phyloP scores from a whole-genome alignment of 2,329 filamentous ascomycete species.

The Scedosporium boydii region DNA sequence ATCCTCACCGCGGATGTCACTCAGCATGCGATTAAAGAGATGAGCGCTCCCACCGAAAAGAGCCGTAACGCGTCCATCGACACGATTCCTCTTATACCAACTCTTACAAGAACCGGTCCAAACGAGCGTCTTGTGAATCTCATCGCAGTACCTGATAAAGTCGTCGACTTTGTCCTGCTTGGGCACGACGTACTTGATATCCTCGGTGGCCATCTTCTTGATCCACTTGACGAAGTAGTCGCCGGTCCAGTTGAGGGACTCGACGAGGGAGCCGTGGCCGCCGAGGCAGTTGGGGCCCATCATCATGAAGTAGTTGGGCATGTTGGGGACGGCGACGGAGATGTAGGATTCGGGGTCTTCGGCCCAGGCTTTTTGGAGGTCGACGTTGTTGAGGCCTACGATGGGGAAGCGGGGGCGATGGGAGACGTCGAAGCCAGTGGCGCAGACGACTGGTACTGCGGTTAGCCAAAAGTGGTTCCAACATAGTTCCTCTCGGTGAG shows the following conservation, averaged over 20 bases:
- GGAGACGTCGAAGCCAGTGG: constrained; percentile 13
- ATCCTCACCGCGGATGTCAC: constrained; percentile 34
- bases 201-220: constrained; percentile 16
- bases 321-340: constrained; percentile 18
- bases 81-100: constrained; percentile 37
- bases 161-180: constrained; percentile 37
- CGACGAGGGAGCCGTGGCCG: constrained; percentile 20
- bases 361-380: constrained; percentile 42
- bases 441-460: constrained; percentile 8
- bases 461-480: background rate
- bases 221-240: constrained; percentile 17
- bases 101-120: constrained; percentile 30
- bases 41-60: constrained; percentile 32
- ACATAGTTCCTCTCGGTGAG: background rate
- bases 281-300: constrained; percentile 30
- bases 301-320: constrained; percentile 22
- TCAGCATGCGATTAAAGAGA: constrained; percentile 24
- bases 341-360: constrained; percentile 20
- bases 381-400: constrained; percentile 33
- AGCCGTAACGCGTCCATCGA: constrained; percentile 33
- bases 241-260: constrained; percentile 21
- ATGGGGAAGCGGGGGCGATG: constrained; percentile 26
- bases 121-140: constrained; percentile 30
- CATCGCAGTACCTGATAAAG: constrained; percentile 35
- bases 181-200: constrained; percentile 33